Evolutionary conservation across 192 early-diverging fungal species (phyloP), one percentile per base, ranked within the genome.

Genomic region (Phycomyces blakesleeanus): DNA sequence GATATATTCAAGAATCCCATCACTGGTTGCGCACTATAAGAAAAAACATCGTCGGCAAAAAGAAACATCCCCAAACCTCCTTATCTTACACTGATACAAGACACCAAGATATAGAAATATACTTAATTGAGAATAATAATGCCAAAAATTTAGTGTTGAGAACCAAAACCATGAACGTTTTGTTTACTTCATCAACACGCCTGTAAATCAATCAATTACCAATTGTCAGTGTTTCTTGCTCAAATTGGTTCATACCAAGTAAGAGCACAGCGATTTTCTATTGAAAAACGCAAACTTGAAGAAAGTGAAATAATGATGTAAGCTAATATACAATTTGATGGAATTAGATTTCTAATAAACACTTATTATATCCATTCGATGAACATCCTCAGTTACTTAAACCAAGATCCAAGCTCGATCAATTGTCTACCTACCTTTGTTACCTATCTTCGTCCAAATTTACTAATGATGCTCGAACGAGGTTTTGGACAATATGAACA

Each of bases 201-300:
- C 10, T 61, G 15, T 41, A 61, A 37, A 20, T 12, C n/a, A 51
- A 61, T 51, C 15, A 51, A 27, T 16, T 14, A 51, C 44, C 27
- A 51, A 24, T 37, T 37, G 34, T 61, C 34, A 27, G 59, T 16
- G 24, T 47, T 29, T 61, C 59, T 26, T 50, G 47, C 42, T 25
- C 49, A 37, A 61, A 61, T 21, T 41, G 47, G 37, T 27, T 61
- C 49, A 16, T 51, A 1, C 47, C 26, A 49, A 51, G 47, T 51
- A 61, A 29, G 21, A 3, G 51, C 10, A 61, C 59, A 34, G 5
- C 27, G 25, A 59, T 59, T 24, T 59, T 51, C n/a, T 61, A 61
- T 61, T 42, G 56, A 58, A 58, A 58, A 58, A 58, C n/a, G 18
- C n/a, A 58, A 58, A 58, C n/a, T 58, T 44, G 56, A 58, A 58